These are phyloP conservation scores for Leucaena leucocephala DNA, from an alignment of 306 rosid genomes.

Conservation along the genomic window DNA sequence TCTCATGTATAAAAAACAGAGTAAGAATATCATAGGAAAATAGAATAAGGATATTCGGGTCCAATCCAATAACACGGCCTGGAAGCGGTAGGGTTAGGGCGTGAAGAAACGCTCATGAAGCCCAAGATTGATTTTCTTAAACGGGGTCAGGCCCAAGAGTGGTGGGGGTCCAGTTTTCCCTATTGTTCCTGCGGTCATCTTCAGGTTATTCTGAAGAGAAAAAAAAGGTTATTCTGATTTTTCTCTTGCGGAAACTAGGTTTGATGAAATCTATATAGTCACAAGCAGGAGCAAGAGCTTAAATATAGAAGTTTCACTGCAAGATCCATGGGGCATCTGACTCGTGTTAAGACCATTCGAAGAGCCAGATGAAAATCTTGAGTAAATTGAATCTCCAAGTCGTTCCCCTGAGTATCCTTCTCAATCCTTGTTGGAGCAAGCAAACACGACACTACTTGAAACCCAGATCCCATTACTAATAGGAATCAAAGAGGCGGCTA, in stretches of 20 bases:
- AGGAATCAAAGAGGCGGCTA: too few species aligned
- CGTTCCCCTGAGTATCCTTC: conserved; percentile 8
- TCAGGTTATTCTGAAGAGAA: conserved; percentile 42
- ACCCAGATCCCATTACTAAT: too few species aligned
- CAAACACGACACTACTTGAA: conserved; percentile 10
- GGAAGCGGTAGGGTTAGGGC: too few species aligned
- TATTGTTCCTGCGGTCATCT: conserved; percentile 45
- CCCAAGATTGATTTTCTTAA: too few species aligned
- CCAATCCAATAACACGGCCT: too few species aligned
- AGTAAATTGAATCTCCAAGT: conserved; percentile 36
- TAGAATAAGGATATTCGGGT: too few species aligned
- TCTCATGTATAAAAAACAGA: too few species aligned
- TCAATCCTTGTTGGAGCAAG: conserved; percentile 22
- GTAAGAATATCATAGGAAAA: too few species aligned
- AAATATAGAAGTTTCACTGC: not conserved
- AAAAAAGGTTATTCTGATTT: conserved; percentile 38
- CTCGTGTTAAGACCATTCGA: conserved; percentile 26
- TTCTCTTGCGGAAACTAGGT: not conserved
- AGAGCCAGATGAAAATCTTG: conserved; percentile 46
- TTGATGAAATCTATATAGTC: not conserved
- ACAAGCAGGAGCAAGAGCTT: not conserved
- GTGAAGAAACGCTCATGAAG: too few species aligned
- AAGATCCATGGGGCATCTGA: not conserved
- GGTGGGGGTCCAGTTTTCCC: conserved; percentile 45
- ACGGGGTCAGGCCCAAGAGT: too few species aligned